Base-by-base conservation (phyloP, 2,329 filamentous ascomycete species). In the Oidium heveae region DNA sequence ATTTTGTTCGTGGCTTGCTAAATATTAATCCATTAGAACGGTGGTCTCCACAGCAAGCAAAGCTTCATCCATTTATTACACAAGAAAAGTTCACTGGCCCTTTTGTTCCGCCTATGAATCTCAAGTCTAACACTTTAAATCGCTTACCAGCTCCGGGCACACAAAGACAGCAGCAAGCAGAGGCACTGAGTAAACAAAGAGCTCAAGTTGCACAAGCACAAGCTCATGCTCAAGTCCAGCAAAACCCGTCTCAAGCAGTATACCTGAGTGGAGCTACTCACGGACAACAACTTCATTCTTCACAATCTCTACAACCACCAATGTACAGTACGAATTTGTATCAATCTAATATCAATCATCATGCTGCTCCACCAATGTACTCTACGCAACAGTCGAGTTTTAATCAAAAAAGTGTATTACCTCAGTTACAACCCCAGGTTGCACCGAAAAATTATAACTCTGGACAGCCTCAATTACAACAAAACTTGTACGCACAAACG, bases 21-120 rank as follows among this genome's bases (percentile, higher is more conserved):
- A 94, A 84, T 57, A 93, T 95, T 65, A 98, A 95, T 65, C 91
- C 91, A 2, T 74, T 98, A 36, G 91, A 98, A 68, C 74, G 91
- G 66, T 98, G 91, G 91, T 94, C 91, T 4, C 91, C 91, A 7
- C 89, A 95, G 64, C 91, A 98, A 69, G 91, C 91, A 36, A 95
- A 95, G 66, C 72, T 95, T 57, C 91, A 98, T 65, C 91, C 91
- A 0, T 98, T 98, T 68, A 98, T 98, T 65, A 98, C 91, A 0
- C 91, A 98, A 66, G 84, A 93, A 65, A 98, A 96, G 71, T 98
- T 83, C 65, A 95, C 88, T 0, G 88, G 87, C 0, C 87, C 88
- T 3, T 98, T 98, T 65, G 85, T 96, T 51, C 91, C 91, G 9
- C 89, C 89, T 2, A 94, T 95, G 87, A 94, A 94, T 64, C 71